Evolutionary conservation across 768 basidiomycete genomes (phyloP).

Genomic region (Mycena albidolilacea): DNA sequence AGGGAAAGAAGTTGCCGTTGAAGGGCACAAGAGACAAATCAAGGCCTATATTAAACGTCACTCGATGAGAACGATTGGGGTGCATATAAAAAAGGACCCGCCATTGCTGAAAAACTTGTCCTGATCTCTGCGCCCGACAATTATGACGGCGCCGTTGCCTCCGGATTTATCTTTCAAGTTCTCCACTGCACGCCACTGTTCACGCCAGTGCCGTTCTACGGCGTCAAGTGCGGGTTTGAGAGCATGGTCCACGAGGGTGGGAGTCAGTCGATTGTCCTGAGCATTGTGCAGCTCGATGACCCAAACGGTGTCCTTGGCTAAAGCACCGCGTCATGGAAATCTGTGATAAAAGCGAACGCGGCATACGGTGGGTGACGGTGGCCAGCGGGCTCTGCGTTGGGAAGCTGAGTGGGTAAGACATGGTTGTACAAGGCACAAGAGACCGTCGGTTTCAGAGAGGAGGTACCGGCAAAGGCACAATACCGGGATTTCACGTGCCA

Average conservation of each 20-base stretch:
- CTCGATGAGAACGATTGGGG: conserved; percentile 10
- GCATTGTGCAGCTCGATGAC: conserved; percentile 87
- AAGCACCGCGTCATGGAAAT: conserved; percentile 6
- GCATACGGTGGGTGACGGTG: conserved; percentile 77
- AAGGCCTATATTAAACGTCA: conserved; percentile 61
- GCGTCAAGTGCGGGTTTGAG: conserved; percentile 79
- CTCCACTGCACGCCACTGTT: conserved; percentile 61
- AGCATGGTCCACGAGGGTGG: conserved; percentile 68
- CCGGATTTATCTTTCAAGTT: conserved; percentile 62
- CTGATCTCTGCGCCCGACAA: conserved; percentile 81
- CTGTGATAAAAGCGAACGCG: conserved; percentile 2
- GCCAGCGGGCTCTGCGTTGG: conserved; percentile 67
- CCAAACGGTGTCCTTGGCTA: conserved; percentile 78
- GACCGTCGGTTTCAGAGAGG: background rate
- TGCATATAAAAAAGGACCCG: conserved; percentile 42
- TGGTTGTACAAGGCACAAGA: conserved; percentile 34
- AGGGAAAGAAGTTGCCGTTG: conserved; percentile 76
- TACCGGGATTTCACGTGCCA: conserved; percentile 7
- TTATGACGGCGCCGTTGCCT: conserved; percentile 80
- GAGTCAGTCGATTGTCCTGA: conserved; percentile 78
- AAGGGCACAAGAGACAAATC: conserved; percentile 67
- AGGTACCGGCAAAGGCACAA: background rate
- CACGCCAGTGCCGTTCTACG: conserved; percentile 82
- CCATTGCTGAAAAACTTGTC: conserved; percentile 95
- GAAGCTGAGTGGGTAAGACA: conserved; percentile 65